Conservation (phyloP, 208 protist genomes). For the Trypanosoma lewisi region DNA sequence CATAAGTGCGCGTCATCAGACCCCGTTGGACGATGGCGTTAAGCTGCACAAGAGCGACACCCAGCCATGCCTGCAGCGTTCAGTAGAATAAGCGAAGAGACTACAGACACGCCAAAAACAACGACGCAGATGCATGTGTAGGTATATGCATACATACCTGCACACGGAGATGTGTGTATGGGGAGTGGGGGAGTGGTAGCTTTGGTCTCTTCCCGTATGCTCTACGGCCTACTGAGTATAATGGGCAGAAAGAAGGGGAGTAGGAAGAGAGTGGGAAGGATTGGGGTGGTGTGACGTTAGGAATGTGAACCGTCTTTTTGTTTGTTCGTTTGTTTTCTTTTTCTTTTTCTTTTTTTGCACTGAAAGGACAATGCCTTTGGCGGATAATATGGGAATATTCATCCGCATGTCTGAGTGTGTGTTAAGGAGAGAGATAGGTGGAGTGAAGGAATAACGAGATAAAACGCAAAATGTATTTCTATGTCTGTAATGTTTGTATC, state of each 20-base stretch:
- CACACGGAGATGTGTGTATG: not conserved
- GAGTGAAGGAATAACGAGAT: no score
- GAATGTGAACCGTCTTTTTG: constrained; percentile 3
- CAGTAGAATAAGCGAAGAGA: constrained; percentile 48
- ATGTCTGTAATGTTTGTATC: no score
- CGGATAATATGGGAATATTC: no score
- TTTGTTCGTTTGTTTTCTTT: constrained; percentile 2
- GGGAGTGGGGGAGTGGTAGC: not conserved
- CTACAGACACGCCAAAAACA: constrained; percentile 1
- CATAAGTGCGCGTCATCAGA: constrained; percentile 85
- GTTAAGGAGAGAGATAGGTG: not conserved
- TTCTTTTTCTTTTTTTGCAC: constrained; percentile 19
- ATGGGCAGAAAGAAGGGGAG: not conserved
- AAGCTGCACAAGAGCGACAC: constrained; percentile 64
- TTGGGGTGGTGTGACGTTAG: not conserved
- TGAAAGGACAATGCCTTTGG: not conserved
- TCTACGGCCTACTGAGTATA: not conserved
- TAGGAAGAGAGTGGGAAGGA: not conserved
- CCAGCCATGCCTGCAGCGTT: constrained; percentile 85
- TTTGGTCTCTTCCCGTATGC: not conserved
- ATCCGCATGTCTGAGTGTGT: not conserved
- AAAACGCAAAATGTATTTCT: no score
- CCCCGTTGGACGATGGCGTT: constrained; percentile 73
- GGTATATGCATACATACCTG: not conserved
- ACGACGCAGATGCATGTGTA: not conserved